A percentile compares a stretch with the other conserved stretches of the same genome.
phyloP scores from a whole-genome alignment of 148 eudicot species.

The Vaccinium vitisidaea region DNA sequence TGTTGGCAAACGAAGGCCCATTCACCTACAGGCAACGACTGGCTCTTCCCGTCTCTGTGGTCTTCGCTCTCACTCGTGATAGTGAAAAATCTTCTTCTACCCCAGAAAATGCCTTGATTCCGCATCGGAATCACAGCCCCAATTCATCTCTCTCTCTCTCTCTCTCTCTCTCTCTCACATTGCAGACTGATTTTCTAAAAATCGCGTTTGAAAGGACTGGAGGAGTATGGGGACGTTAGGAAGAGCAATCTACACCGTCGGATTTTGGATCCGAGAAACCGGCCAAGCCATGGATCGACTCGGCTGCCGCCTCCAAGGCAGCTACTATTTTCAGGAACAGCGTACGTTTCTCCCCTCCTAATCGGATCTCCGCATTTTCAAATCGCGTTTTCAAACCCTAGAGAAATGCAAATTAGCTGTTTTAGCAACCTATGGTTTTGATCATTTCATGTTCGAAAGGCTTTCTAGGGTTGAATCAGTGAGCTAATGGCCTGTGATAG shows the following conservation, averaged over 20 bases:
- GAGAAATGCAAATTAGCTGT: neutral
- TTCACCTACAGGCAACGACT: slow-evolving; percentile 19
- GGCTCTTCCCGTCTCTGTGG: slow-evolving; percentile 23
- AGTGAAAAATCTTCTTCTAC: neutral
- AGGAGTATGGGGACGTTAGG: slow-evolving; percentile 68
- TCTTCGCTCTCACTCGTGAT: neutral
- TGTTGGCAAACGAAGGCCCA: slow-evolving; percentile 49
- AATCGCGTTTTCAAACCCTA: neutral
- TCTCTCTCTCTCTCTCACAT: neutral
- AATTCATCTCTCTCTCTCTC: neutral
- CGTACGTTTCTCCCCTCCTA: slow-evolving; percentile 30
- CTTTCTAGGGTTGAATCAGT: slow-evolving; percentile 2
- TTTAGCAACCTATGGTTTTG: neutral
- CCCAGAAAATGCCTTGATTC: neutral
- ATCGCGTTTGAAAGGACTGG: neutral
- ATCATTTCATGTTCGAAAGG: neutral
- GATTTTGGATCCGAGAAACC: slow-evolving; percentile 90
- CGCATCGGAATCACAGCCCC: neutral
- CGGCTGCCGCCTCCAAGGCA: slow-evolving; percentile 85
- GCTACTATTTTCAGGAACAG: slow-evolving; percentile 71
- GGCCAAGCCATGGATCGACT: slow-evolving; percentile 98
- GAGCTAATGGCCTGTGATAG: neutral
- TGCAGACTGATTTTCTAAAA: neutral
- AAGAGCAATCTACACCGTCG: slow-evolving; percentile 79
- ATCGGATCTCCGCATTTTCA: neutral